Evolutionary conservation across 495 filamentous ascomycete genomes (phyloP).

Genomic region (Penicillium goetzii): DNA sequence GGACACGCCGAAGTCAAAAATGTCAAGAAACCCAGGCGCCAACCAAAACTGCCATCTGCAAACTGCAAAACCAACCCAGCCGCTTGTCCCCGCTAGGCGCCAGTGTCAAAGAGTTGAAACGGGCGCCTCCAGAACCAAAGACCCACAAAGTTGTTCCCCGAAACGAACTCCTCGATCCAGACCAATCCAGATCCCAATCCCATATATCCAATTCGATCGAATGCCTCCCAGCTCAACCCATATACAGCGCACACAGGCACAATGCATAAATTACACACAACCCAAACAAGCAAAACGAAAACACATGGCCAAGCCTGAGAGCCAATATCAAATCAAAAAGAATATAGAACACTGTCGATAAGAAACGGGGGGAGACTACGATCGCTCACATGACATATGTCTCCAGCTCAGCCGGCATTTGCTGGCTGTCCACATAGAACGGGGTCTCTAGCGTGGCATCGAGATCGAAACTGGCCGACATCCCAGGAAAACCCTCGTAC

Average conservation of each 20-base stretch:
- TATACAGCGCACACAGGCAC: not conserved
- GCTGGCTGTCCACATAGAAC: constrained; percentile 42
- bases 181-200: constrained; percentile 1
- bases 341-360: constrained; percentile 9
- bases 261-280: constrained; percentile 9
- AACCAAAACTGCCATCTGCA: not conserved
- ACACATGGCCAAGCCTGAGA: no score
- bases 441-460: constrained; percentile 38
- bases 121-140: not conserved
- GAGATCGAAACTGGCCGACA: constrained; percentile 30
- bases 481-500: constrained; percentile 34
- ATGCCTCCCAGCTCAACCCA: not conserved
- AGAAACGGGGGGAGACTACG: constrained; percentile 11
- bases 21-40: not conserved
- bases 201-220: not conserved
- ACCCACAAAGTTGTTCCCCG: not conserved
- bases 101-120: not conserved
- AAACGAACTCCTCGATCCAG: not conserved
- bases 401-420: constrained; percentile 39
- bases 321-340: not conserved
- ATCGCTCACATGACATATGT: constrained; percentile 41
- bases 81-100: not conserved
- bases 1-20: not conserved
- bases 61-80: not conserved
- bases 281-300: not conserved